Evolutionary conservation across 2,329 filamentous ascomycete genomes (phyloP), one percentile per base, ranked within the genome.

Genomic region (Aspergillus sp.): DNA sequence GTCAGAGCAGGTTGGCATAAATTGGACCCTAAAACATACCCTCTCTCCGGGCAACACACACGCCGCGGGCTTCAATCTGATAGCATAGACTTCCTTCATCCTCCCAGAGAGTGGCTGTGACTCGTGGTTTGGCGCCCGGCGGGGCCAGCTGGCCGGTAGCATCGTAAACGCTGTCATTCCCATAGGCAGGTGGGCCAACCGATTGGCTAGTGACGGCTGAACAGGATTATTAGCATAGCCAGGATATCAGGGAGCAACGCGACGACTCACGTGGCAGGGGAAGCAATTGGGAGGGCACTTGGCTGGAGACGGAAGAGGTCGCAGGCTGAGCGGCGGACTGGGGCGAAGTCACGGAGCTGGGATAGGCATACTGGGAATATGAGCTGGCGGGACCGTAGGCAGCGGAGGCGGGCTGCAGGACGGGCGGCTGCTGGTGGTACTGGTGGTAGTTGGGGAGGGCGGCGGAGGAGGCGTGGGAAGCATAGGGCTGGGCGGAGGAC

Each of bases 41-140:
- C 75, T 96, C 89, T 56, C 91, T 74, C 45, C 91, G 77, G 33
- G 89, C 89, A 36, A 96, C 91, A 58, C 91, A 98, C 33, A 98
- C 89, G 29, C 89, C 89, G 46, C 91, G 82, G 3, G 91, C 89
- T 61, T 96, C 91, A 1, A 96, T 91, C 58, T 96, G 91, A 57
- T 96, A 98, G 64, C 91, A 98, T 17, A 96, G 69, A 55, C 86
- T 96, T 20, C 91, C 91, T 55, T 98, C 91, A 47, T 98, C 91
- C 67, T 96, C 91, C 91, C 91, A 98, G 15, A 98, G 61, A 0
- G 91, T 98, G 6, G 91, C 91, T 4, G 91, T 96, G 16, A 98
- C 91, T 41, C 89, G 74, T 13, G 91, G 91, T 67, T 96, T 96
- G 77, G 94, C 93, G 17, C 89, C 89, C 3, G 84, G 83, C 6